Evolutionary conservation across 2,329 filamentous ascomycete species (phyloP).

Genomic region (Trichoderma atroviride): DNA sequence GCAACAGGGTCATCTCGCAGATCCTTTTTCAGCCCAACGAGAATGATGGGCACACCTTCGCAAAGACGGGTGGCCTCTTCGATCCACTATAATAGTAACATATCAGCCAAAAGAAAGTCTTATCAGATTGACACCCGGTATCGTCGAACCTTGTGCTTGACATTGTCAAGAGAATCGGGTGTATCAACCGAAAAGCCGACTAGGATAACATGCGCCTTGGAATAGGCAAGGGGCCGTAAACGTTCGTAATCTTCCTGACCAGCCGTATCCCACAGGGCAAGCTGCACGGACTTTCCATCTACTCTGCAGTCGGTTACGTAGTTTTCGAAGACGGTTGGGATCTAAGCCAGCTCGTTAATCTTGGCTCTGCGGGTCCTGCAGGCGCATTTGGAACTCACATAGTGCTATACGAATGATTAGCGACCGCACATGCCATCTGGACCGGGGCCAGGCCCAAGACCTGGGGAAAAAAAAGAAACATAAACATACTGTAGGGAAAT

Average conservation of each 20-base stretch:
- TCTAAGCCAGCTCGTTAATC: constrained; percentile 48
- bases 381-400: constrained; percentile 48
- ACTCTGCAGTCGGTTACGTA: constrained; percentile 99
- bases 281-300: constrained; percentile 96
- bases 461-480: constrained; percentile 44
- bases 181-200: constrained; percentile 96
- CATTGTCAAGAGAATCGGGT: constrained; percentile 94
- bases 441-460: constrained; percentile 3
- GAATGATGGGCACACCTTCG: constrained; percentile 88
- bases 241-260: constrained; percentile 99
- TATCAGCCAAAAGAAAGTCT: constrained; percentile 24
- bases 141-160: constrained; percentile 81
- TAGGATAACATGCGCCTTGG: constrained; percentile 94
- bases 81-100: constrained; percentile 68
- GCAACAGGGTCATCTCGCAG: constrained; percentile 91
- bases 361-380: constrained; percentile 17
- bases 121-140: background rate
- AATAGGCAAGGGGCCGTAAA: constrained; percentile 90
- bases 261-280: constrained; percentile 99
- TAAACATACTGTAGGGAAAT: constrained; percentile 89
- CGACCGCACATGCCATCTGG: constrained; percentile 27
- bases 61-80: constrained; percentile 94
- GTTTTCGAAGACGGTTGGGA: constrained; percentile 98
- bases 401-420: constrained; percentile 54
- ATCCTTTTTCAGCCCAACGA: constrained; percentile 97